phyloP scores from a whole-genome alignment of 257 asterid genomes.

The Nicotiana attenuata region DNA sequence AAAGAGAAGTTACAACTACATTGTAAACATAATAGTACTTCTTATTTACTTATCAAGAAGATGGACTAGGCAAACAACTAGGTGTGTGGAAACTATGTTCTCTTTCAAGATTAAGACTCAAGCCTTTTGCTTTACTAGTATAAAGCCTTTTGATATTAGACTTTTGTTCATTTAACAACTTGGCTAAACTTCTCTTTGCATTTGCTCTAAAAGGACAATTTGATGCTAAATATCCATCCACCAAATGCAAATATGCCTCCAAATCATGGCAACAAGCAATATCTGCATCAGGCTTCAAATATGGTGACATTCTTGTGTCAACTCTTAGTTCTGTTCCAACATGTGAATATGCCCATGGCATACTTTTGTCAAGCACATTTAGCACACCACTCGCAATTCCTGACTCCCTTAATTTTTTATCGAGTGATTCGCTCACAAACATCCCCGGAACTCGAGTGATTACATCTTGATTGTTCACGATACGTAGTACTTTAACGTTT shows the following conservation, averaged over 20 bases:
- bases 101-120: slow-evolving; percentile 41
- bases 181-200: slow-evolving; percentile 79
- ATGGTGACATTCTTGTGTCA: slow-evolving; percentile 81
- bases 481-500: slow-evolving; percentile 56
- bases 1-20: too few relatives aligned
- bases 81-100: slow-evolving; percentile 13
- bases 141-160: slow-evolving; percentile 68
- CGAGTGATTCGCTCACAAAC: slow-evolving; percentile 69
- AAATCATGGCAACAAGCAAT: slow-evolving; percentile 87
- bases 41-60: neutral
- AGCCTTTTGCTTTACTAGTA: slow-evolving; percentile 52
- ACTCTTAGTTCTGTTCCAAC: slow-evolving; percentile 65
- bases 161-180: slow-evolving; percentile 58
- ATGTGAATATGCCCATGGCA: slow-evolving; percentile 93
- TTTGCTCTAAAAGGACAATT: slow-evolving; percentile 76
- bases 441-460: slow-evolving; percentile 84
- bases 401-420: slow-evolving; percentile 40
- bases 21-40: too few relatives aligned
- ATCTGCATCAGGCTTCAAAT: slow-evolving; percentile 62
- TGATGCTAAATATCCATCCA: slow-evolving; percentile 80
- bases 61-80: slow-evolving; percentile 73
- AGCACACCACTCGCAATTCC: slow-evolving; percentile 27
- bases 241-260: slow-evolving; percentile 84
- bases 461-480: slow-evolving; percentile 68
- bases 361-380: slow-evolving; percentile 40